phyloP scores from a whole-genome alignment of 2,329 filamentous ascomycete genomes.

The Aspergillus tamarii region DNA sequence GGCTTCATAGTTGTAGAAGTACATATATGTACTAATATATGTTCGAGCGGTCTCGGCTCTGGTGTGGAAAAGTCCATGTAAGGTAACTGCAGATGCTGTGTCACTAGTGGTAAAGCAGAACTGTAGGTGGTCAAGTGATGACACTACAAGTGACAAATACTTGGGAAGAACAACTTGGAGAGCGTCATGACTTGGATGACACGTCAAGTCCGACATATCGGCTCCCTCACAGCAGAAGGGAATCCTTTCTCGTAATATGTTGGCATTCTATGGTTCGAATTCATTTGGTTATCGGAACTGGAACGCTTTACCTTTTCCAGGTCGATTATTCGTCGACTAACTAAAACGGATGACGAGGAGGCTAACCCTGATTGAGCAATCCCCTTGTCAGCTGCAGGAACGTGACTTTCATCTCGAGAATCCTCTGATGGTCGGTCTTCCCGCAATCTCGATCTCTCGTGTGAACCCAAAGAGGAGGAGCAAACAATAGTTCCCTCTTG shows the following conservation, averaged over 20 bases:
- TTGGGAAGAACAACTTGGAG: neutral
- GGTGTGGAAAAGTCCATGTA: neutral
- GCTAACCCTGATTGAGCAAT: constrained; percentile 1
- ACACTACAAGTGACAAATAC: neutral
- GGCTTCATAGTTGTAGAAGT: too few species aligned
- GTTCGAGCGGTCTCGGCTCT: neutral
- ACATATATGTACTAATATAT: neutral
- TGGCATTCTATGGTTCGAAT: neutral
- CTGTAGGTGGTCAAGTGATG: neutral
- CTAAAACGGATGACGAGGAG: neutral
- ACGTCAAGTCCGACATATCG: too few species aligned
- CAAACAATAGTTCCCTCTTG: neutral
- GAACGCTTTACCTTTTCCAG: neutral
- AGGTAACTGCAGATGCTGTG: neutral
- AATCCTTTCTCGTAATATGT: neutral
- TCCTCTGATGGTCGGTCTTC: neutral
- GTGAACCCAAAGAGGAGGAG: neutral
- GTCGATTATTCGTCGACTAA: neutral
- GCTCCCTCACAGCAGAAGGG: neutral
- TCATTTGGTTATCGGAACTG: neutral
- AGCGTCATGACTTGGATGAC: too few species aligned
- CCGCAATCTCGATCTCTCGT: neutral
- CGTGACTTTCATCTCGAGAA: neutral
- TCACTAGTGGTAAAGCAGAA: too few species aligned
- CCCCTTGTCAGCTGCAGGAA: constrained; percentile 6